Evolutionary conservation across 768 basidiomycete species (phyloP), one percentile per base, ranked within the genome.

Genomic region (Clitopilus passeckerianus): DNA sequence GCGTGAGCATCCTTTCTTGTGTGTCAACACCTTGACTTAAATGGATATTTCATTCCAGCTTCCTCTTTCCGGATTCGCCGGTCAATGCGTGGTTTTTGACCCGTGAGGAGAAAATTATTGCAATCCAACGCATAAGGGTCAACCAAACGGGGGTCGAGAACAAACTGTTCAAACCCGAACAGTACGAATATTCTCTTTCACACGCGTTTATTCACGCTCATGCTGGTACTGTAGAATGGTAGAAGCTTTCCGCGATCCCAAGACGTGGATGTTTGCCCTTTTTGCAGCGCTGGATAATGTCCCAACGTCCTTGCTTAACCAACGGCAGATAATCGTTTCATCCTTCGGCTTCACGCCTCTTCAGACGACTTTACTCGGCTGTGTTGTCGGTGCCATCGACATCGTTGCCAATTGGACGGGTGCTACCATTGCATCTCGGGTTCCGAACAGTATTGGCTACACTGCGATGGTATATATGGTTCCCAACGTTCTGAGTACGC

Each of bases 151-250:
- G 90, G 30, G 81, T 91, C 9, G 90, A 91, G 71, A 91, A 90
- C 67, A 93, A 92, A 65, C 79, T 79, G 56, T 92, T 89, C 74
- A 92, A 92, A 74, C 83, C 77, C 57, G 86, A 90, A 35, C 90
- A 92, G 89, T 90, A 58, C 62, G 87, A 78, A 43, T 43, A 33
- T 12, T 30, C 6, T 22, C 16, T 20, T 18, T 33, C 15, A 20
- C 20, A 37, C 55, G 18, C 16, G 20, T 5, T 15, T 14, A 18
- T 12, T 20, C 14, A 30, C 4, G 43, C 18, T 55, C n/a, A 63
- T 22, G 14, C 15, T 50, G 15, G 20, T 15, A 37, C 15, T 16
- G 35, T 65, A 89, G 87, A 69, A 80, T 91, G 77, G 78, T 83
- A 20, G 89, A 91, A 66, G 85, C 88, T 0, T 72, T 90, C 4